Conservation (phyloP, 306 rosid species). For the Cajanus cajan region DNA sequence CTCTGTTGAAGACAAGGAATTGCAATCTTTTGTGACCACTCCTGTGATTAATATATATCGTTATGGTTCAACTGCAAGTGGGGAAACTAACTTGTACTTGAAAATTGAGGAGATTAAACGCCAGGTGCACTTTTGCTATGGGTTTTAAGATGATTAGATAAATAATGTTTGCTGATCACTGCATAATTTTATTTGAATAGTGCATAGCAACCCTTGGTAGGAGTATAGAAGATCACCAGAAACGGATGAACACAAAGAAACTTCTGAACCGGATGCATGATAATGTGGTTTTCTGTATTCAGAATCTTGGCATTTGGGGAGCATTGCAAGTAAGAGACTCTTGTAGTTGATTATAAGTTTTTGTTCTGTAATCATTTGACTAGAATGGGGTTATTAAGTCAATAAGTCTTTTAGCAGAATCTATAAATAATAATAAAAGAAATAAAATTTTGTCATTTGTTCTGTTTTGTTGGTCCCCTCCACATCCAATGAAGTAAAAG, state of each 20-base stretch:
- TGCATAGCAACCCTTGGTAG: constrained; percentile 53
- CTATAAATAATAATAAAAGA: constrained; percentile 9
- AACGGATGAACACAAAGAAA: constrained; percentile 58
- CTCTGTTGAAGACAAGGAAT: constrained; percentile 57
- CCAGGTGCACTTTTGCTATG: constrained; percentile 55
- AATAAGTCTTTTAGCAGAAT: not conserved
- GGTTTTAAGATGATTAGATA: constrained; percentile 30
- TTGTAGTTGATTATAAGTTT: constrained; percentile 20
- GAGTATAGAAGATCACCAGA: constrained; percentile 50
- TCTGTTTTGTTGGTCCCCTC: not conserved
- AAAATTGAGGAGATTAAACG: constrained; percentile 57
- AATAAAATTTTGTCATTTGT: not conserved
- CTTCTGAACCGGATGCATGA: constrained; percentile 68
- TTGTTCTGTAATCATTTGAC: constrained; percentile 16
- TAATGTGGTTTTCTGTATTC: constrained; percentile 65
- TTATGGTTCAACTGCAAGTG: constrained; percentile 48
- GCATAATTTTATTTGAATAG: constrained; percentile 48
- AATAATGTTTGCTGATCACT: constrained; percentile 19
- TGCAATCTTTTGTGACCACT: constrained; percentile 63
- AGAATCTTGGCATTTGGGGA: constrained; percentile 84
- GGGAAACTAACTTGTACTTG: constrained; percentile 33
- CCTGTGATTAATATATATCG: constrained; percentile 47
- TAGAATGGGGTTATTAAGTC: not conserved
- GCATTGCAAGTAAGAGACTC: constrained; percentile 67
- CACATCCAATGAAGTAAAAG: not conserved